phyloP scores from a whole-genome alignment of 2,329 filamentous ascomycete species.

The Aspergillus viridinutans region DNA sequence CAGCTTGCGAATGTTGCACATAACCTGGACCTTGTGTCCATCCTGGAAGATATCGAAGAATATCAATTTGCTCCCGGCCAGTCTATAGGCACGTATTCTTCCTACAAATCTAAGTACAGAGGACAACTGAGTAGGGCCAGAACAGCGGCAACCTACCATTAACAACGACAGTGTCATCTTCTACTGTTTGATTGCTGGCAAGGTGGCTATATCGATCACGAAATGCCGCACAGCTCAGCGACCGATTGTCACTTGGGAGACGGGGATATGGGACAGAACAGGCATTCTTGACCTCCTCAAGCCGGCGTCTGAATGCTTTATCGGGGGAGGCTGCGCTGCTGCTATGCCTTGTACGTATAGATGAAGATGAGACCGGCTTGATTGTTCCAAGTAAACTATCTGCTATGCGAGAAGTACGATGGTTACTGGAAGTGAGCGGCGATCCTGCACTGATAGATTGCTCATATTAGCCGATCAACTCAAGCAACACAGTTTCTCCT shows the following conservation, averaged over 20 bases:
- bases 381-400: conserved; percentile 6
- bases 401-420: conserved; percentile 1
- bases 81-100: conserved; percentile 68
- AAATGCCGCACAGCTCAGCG: conserved; percentile 35
- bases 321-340: conserved; percentile 28
- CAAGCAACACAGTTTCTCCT: not conserved
- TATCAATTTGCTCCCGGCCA: conserved; percentile 70
- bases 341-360: conserved; percentile 17
- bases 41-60: conserved; percentile 80
- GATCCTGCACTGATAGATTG: conserved; percentile 22
- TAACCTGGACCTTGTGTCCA: conserved; percentile 67
- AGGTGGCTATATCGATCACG: conserved; percentile 34
- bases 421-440: conserved; percentile 9
- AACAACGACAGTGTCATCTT: conserved; percentile 36
- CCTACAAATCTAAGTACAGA: conserved; percentile 53
- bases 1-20: conserved; percentile 60
- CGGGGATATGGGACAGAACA: conserved; percentile 38
- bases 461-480: conserved; percentile 18
- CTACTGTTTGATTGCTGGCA: conserved; percentile 37
- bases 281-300: conserved; percentile 35
- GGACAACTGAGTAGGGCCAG: conserved; percentile 17
- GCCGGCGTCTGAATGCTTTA: conserved; percentile 33
- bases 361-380: conserved; percentile 2
- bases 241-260: conserved; percentile 25
- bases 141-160: conserved; percentile 37